These are phyloP conservation scores for Trichoderma koningii DNA, from an alignment of 2,329 filamentous ascomycete genomes.

Conservation along the genomic window DNA sequence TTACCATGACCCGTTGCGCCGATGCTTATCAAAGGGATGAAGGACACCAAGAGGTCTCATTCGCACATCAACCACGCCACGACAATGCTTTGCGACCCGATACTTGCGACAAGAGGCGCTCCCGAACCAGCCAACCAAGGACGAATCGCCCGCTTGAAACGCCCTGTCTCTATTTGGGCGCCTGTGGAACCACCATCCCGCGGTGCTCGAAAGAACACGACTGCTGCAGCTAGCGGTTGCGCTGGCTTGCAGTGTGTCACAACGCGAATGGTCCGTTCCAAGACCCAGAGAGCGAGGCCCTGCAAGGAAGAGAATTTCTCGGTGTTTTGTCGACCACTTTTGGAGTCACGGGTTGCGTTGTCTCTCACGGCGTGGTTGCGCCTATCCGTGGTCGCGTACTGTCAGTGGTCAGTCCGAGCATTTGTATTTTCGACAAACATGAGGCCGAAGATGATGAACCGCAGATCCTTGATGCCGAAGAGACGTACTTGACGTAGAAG, in stretches of 20 bases:
- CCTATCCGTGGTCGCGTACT: not conserved
- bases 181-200: constrained; percentile 14
- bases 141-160: not conserved
- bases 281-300: constrained; percentile 2
- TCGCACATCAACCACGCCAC: not conserved
- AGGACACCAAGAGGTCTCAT: not conserved
- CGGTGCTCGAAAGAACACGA: constrained; percentile 19
- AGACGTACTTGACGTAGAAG: not conserved
- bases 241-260: constrained; percentile 26
- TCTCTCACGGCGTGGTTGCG: not conserved
- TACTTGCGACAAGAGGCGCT: not conserved
- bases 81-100: constrained; percentile 10
- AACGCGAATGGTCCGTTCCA: constrained; percentile 22
- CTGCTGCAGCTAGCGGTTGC: constrained; percentile 26
- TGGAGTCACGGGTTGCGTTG: not conserved
- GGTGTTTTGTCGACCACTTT: not conserved
- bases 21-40: not conserved
- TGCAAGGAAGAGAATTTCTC: constrained; percentile 10
- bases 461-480: not conserved
- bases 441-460: not conserved
- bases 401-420: not conserved
- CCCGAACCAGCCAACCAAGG: not conserved
- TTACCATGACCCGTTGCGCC: not conserved
- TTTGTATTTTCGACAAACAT: too few species aligned
- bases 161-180: constrained; percentile 19